Conservation (phyloP, 2,329 filamentous ascomycete species). For the Colletotrichum neosansevieriae region DNA sequence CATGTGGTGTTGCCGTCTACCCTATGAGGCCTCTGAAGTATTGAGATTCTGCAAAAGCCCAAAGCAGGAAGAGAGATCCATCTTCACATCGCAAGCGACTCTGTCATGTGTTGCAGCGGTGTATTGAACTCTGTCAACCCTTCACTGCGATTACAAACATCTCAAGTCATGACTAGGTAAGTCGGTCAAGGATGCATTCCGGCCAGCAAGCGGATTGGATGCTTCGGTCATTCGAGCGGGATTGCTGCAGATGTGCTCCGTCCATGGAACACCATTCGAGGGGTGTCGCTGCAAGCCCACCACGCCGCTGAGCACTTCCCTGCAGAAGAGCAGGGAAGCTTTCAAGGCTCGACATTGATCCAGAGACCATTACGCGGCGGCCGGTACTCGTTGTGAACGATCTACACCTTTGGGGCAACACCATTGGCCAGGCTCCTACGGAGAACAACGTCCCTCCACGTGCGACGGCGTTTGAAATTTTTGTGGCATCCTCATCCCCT, state of each 20-base stretch:
- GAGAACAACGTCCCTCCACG: neutral
- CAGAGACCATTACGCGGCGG: neutral
- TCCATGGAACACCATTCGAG: neutral
- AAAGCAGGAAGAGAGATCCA: neutral
- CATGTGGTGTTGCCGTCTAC: too few species aligned
- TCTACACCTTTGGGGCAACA: neutral
- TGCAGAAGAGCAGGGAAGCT: neutral
- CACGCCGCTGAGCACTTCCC: neutral
- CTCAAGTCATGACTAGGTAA: neutral
- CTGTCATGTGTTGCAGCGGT: neutral
- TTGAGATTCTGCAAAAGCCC: neutral
- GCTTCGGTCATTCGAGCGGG: neutral
- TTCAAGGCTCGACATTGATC: neutral
- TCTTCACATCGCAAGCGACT: neutral
- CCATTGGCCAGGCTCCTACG: neutral
- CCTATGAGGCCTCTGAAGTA: neutral
- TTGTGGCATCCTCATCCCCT: constrained; percentile 1
- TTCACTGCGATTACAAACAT: neutral
- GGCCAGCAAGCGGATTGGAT: neutral
- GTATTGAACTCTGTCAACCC: neutral
- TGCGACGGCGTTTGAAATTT: neutral
- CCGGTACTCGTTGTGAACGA: neutral
- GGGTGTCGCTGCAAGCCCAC: neutral
- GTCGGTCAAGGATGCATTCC: neutral
- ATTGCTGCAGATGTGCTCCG: neutral